phyloP scores from a whole-genome alignment of 768 basidiomycete genomes.

The Filobasidium floriforme region DNA sequence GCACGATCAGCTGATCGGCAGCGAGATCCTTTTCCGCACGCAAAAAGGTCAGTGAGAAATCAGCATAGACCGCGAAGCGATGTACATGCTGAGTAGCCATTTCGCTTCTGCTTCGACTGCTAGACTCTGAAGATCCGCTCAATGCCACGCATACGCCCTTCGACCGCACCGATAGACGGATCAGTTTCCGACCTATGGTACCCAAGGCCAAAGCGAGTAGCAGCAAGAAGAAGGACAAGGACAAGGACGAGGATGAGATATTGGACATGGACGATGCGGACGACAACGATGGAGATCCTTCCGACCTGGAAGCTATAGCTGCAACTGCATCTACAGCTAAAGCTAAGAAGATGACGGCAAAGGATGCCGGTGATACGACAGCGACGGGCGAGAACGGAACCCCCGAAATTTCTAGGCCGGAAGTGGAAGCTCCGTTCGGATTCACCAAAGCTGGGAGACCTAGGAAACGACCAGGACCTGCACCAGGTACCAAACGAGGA shows the following conservation, averaged over 20 bases:
- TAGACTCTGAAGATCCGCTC: slow-evolving; percentile 4
- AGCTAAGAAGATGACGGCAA: too few relatives aligned
- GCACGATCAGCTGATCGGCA: slow-evolving; percentile 16
- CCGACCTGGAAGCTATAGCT: too few relatives aligned
- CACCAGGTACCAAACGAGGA: not conserved
- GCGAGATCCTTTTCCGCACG: slow-evolving; percentile 11
- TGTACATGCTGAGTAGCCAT: not conserved
- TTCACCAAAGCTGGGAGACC: not conserved
- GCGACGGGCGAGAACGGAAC: not conserved
- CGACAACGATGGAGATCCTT: not conserved
- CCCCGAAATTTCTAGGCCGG: not conserved
- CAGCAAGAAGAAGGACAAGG: not conserved
- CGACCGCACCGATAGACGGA: not conserved
- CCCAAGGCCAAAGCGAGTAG: not conserved
- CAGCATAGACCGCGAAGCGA: not conserved
- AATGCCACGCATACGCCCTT: not conserved
- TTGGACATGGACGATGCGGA: not conserved
- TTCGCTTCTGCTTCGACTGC: not conserved
- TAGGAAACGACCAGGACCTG: not conserved
- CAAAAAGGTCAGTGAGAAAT: not conserved
- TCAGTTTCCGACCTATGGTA: not conserved
- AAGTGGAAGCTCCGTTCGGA: not conserved
- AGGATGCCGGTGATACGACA: not conserved
- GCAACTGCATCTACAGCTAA: too few relatives aligned
- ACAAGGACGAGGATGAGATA: not conserved